Evolutionary conservation across 768 basidiomycete species (phyloP).

Genomic region (Russula earlei): DNA sequence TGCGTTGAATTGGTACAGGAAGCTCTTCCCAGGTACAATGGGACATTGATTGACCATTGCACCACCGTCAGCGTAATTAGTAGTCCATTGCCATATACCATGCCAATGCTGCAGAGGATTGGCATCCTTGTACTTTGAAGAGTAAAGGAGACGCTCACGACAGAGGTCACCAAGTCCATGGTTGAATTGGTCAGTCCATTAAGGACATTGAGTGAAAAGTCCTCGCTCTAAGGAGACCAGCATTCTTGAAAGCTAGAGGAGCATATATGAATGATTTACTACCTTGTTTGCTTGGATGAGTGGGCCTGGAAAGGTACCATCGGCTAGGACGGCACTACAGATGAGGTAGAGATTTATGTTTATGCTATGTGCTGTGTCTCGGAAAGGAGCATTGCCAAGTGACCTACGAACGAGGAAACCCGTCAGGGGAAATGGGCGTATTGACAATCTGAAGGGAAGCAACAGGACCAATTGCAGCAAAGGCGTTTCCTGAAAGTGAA

Average conservation of each 20-base stretch:
- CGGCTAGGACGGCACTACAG: slow-evolving; percentile 33
- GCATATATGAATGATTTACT: neutral
- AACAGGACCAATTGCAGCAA: slow-evolving; percentile 16
- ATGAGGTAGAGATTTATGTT: neutral
- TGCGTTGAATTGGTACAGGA: slow-evolving; percentile 32
- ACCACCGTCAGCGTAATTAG: slow-evolving; percentile 38
- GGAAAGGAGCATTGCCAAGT: neutral
- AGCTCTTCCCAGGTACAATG: slow-evolving; percentile 32
- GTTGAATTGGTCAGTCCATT: slow-evolving; percentile 35
- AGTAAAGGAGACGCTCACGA: slow-evolving; percentile 27
- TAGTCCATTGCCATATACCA: slow-evolving; percentile 35
- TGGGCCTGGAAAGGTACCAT: slow-evolving; percentile 39
- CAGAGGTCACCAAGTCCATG: slow-evolving; percentile 40
- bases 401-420: slow-evolving; percentile 17
- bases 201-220: slow-evolving; percentile 35
- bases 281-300: slow-evolving; percentile 33
- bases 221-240: slow-evolving; percentile 26
- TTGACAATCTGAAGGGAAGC: slow-evolving; percentile 20
- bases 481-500: neutral
- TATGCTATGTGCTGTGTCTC: no score
- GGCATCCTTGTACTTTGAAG: neutral
- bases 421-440: slow-evolving; percentile 19
- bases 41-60: slow-evolving; percentile 37
- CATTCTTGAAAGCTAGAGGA: slow-evolving; percentile 19
- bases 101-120: slow-evolving; percentile 42